Conservation (phyloP, 352 stramenopile genomes). For the Phytophthora melonis region DNA sequence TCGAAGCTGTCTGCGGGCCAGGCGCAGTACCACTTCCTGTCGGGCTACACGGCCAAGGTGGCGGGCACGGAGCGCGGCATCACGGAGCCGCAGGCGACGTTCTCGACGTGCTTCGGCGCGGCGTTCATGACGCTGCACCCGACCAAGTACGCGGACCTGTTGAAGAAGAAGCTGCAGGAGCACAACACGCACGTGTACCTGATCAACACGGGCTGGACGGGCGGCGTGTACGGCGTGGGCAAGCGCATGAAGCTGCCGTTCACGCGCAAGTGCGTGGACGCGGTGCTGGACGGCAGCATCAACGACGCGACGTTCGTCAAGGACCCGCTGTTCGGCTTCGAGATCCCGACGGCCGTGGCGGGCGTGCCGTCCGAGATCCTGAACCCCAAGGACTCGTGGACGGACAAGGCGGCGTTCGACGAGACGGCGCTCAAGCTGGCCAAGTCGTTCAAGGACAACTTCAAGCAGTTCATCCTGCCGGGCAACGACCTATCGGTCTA, state of each 20-base stretch:
- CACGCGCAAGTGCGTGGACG: slow-evolving; percentile 82
- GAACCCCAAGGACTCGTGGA: slow-evolving; percentile 81
- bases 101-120: slow-evolving; percentile 97
- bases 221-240: slow-evolving; percentile 95
- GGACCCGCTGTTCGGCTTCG: slow-evolving; percentile 78
- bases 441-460: slow-evolving; percentile 83
- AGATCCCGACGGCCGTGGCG: slow-evolving; percentile 69
- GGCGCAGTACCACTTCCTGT: slow-evolving; percentile 99
- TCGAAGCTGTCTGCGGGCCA: slow-evolving; percentile 94
- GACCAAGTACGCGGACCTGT: slow-evolving; percentile 96
- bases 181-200: slow-evolving; percentile 95
- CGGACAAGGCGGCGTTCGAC: slow-evolving; percentile 82
- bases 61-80: slow-evolving; percentile 97
- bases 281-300: slow-evolving; percentile 76
- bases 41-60: slow-evolving; percentile 98
- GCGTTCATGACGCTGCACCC: slow-evolving; percentile 98
- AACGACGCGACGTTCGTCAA: slow-evolving; percentile 71
- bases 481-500: slow-evolving; percentile 78
- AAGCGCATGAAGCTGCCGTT: slow-evolving; percentile 96
- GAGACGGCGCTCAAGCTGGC: slow-evolving; percentile 81
- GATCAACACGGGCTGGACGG: slow-evolving; percentile 98
- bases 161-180: slow-evolving; percentile 96
- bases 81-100: slow-evolving; percentile 96
- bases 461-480: slow-evolving; percentile 87
- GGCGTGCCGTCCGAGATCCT: slow-evolving; percentile 81